Conservation (phyloP, 2,329 filamentous ascomycete species). For the Talaromyces pinophilus region DNA sequence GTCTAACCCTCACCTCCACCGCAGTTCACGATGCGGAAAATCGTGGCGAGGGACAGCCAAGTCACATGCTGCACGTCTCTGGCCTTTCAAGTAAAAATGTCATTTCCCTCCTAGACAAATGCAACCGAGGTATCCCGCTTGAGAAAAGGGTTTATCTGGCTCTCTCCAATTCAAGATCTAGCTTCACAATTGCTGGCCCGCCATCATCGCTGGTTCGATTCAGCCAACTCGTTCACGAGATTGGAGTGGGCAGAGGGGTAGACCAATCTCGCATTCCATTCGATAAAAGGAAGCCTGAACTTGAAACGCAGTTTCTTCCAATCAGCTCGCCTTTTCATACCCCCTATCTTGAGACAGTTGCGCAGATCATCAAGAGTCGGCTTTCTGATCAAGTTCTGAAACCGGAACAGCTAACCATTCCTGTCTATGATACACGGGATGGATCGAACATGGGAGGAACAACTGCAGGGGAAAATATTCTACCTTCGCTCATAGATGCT, state of each 20-base stretch:
- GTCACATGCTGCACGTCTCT: slow-evolving; percentile 7
- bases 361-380: background rate
- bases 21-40: background rate
- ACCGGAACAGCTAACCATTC: background rate
- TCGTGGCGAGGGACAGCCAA: slow-evolving; percentile 8
- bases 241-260: background rate
- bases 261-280: slow-evolving; percentile 37
- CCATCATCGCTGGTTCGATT: slow-evolving; percentile 1
- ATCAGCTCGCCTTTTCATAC: slow-evolving; percentile 48
- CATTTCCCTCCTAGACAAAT: background rate
- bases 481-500: slow-evolving; percentile 1
- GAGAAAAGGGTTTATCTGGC: background rate
- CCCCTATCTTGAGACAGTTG: slow-evolving; percentile 34
- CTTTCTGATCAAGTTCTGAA: background rate
- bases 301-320: slow-evolving; percentile 39
- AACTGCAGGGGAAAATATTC: background rate
- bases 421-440: slow-evolving; percentile 6
- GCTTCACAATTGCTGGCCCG: background rate
- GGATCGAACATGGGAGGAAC: background rate
- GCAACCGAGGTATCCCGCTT: background rate
- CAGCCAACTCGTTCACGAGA: background rate
- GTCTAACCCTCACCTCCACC: background rate
- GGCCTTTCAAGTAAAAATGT: background rate
- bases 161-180: background rate
- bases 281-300: slow-evolving; percentile 33